Conservation (phyloP, 495 filamentous ascomycete genomes). For the Neurospora hispaniola region DNA sequence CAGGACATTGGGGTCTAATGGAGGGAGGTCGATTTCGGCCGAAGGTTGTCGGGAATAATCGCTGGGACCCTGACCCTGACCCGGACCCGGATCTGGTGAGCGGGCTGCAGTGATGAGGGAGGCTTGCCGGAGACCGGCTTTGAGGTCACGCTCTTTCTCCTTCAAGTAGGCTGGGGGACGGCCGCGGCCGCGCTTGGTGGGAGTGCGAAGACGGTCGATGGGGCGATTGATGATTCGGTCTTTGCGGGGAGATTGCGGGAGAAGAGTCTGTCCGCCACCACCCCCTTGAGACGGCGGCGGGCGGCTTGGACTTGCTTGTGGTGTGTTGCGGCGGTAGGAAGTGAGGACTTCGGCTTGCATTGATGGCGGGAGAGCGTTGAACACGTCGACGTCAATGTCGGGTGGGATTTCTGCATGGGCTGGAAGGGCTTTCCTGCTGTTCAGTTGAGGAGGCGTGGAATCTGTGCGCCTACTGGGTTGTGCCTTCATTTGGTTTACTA, state of each 20-base stretch:
- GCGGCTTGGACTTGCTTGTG: slow-evolving; percentile 12
- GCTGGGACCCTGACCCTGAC: background rate
- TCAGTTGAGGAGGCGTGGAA: background rate
- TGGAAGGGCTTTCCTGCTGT: background rate
- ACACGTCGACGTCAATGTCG: slow-evolving; percentile 61
- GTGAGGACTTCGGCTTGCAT: slow-evolving; percentile 70
- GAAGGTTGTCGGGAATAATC: background rate
- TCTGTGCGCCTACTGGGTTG: slow-evolving; percentile 13
- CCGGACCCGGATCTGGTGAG: background rate
- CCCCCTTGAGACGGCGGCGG: slow-evolving; percentile 1
- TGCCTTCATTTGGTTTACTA: slow-evolving; percentile 33
- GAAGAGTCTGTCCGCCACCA: slow-evolving; percentile 27
- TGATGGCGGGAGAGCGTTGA: slow-evolving; percentile 71
- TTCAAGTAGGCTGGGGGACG: background rate
- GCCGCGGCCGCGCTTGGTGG: slow-evolving; percentile 43
- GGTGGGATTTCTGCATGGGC: slow-evolving; percentile 21
- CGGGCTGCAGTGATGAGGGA: background rate
- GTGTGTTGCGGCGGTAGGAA: slow-evolving; percentile 40
- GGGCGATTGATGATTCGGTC: slow-evolving; percentile 32
- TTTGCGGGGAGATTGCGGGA: slow-evolving; percentile 50
- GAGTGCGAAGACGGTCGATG: slow-evolving; percentile 21
- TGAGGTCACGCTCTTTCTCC: background rate
- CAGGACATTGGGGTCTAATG: slow-evolving; percentile 60
- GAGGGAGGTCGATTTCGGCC: background rate
- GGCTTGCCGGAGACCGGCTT: background rate